Evolutionary conservation across 2,329 filamentous ascomycete species (phyloP).

Genomic region (Colletotrichum nymphaeae): DNA sequence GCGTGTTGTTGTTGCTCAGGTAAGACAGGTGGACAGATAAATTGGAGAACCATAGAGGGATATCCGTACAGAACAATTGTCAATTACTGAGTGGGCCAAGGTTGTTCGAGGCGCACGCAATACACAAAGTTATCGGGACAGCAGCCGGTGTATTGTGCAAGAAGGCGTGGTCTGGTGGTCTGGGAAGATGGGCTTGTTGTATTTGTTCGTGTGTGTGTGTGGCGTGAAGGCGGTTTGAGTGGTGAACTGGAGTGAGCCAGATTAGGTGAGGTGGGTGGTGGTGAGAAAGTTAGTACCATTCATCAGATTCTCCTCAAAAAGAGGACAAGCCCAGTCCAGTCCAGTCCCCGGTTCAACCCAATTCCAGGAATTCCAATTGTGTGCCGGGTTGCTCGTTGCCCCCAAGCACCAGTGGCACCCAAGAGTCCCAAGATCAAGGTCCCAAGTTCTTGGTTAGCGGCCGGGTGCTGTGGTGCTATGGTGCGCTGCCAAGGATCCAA

Average conservation of each 20-base stretch:
- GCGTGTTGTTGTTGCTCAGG: slow-evolving; percentile 7
- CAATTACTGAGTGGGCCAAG: not conserved
- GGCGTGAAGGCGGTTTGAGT: not conserved
- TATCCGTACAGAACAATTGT: not conserved
- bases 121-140: not conserved
- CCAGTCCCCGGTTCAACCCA: slow-evolving; percentile 4
- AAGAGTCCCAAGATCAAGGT: not conserved
- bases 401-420: not conserved
- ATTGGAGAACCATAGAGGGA: not conserved
- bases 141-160: not conserved
- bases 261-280: slow-evolving; percentile 9
- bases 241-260: not conserved
- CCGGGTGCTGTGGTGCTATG: slow-evolving; percentile 7
- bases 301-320: slow-evolving; percentile 30
- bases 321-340: slow-evolving; percentile 18
- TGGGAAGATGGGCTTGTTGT: not conserved
- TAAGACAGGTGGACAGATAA: not conserved
- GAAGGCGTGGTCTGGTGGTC: not conserved
- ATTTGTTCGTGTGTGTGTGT: not conserved
- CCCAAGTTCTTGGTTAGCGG: slow-evolving; percentile 30
- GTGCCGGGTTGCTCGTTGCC: not conserved
- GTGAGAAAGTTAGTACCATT: slow-evolving; percentile 27
- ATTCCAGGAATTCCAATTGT: slow-evolving; percentile 9
- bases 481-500: slow-evolving; percentile 31
- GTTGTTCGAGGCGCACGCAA: slow-evolving; percentile 16